phyloP scores from a whole-genome alignment of 441 rosid species.

The Adansonia gregorii region DNA sequence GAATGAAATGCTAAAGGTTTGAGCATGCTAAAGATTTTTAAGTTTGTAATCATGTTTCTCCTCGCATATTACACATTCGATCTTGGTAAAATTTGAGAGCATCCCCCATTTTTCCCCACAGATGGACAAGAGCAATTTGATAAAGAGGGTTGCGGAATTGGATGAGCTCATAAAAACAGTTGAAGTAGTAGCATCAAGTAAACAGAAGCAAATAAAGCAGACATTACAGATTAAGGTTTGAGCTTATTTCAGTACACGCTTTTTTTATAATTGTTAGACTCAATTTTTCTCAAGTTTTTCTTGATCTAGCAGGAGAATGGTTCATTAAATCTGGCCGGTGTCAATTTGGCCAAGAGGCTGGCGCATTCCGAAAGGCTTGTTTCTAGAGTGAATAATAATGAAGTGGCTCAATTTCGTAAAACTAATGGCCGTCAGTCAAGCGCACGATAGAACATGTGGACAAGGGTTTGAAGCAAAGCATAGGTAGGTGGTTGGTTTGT shows the following conservation, averaged over 20 bases:
- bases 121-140: slow-evolving; percentile 80
- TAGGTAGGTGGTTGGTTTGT: slow-evolving; percentile 33
- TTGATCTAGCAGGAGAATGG: slow-evolving; percentile 51
- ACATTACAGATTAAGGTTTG: slow-evolving; percentile 44
- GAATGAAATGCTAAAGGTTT: slow-evolving; percentile 82
- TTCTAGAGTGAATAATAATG: slow-evolving; percentile 53
- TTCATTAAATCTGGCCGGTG: slow-evolving; percentile 38
- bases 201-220: slow-evolving; percentile 47
- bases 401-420: slow-evolving; percentile 60
- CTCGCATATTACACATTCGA: neutral
- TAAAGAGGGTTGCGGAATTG: slow-evolving; percentile 66
- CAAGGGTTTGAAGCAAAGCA: slow-evolving; percentile 43
- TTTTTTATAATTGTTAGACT: neutral
- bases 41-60: neutral
- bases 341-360: slow-evolving; percentile 48
- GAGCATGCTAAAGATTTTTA: slow-evolving; percentile 27
- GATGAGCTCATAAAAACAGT: slow-evolving; percentile 63
- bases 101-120: slow-evolving; percentile 30
- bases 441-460: slow-evolving; percentile 40
- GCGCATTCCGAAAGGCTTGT: slow-evolving; percentile 62
- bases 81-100: neutral
- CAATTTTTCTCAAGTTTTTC: slow-evolving; percentile 7
- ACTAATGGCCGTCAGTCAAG: slow-evolving; percentile 36
- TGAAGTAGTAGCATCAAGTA: slow-evolving; percentile 39
- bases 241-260: neutral